Base-by-base conservation (phyloP, 140 eudicot genomes). In the Stevia rebaudiana region DNA sequence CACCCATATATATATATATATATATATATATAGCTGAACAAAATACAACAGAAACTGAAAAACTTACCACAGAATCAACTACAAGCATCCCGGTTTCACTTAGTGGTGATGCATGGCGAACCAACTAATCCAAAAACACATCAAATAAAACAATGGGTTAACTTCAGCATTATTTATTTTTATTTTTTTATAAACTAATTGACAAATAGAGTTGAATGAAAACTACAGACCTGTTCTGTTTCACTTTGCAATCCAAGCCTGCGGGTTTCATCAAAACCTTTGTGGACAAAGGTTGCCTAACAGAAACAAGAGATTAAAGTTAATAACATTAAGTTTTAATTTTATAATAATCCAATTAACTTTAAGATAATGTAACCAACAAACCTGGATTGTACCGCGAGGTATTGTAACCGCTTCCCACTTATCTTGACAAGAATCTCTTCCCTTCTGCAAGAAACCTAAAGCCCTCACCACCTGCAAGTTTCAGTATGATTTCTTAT, bases 331-430 rank as follows among this genome's bases (percentile, higher is more conserved):
- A 36, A 36, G 44, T 48, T 36, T 61, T 36, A 36, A 35, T 48
- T 36, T 61, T 36, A 48, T 16, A 37, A 36, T 23, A 37, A 50
- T 4, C 44, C 31, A 49, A 37, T 22, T 40, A 3, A 50, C 11
- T 11, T 47, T 49, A 11, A 61, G 36, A 36, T 23, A 39, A 35
- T 39, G 44, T 66, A 76, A 52, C 70, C 31, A 78, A 87, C 98
- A 77, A 81, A 92, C 98, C 98, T 92, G 99, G 64, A 92, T 87
- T 44, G 99, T 88, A 74, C 99, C 99, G 63, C 99, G 99, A 73
- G 99, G 94, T 73, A 94, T 88, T 40, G 78, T 56, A 68, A 83
- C 83, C 17, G 85, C 90, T 79, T 76, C 86, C 99, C 99, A 94
- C 64, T 76, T 81, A 69, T 83, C 73, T 54, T 65, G 72, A 64